Base-by-base conservation (phyloP, 805 yeast genomes). In the Nakazawaea sp. region DNA sequence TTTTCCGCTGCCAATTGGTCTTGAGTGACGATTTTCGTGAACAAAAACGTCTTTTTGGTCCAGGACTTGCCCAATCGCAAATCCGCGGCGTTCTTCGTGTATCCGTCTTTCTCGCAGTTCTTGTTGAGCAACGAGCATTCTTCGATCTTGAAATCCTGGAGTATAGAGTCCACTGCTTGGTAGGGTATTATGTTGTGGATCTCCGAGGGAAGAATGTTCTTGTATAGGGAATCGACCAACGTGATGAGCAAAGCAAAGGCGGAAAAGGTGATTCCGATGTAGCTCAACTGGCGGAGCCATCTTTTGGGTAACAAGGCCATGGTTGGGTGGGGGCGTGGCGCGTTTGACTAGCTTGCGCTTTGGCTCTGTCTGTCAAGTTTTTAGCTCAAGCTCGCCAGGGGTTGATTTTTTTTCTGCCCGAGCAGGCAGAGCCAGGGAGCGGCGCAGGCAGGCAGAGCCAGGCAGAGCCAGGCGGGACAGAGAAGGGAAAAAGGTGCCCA, bases 61-160 rank as follows among this genome's bases (percentile, higher is more conserved):
- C 76, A 72, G 4, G 68, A 58, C 17, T 51, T 45, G 4, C 67
- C 66, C 38, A 75, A 57, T 13, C 50, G 47, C 27, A 76, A 56
- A 47, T 75, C 80, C 45, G 73, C 73, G 17, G 64, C 62, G 18
- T 71, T 43, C 34, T 58, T 55, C 26, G 43, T 37, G 10, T 58
- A 58, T 6, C 61, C 58, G 4, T 59, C 66, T 29, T 43, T 26
- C 7, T 40, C 32, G 28, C 39, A 33, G 21, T 36, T 34, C 26
- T 30, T 40, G 29, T 26, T 30, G 10, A 36, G 18, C 16, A 17
- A 25, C n/a, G 34, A 25, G 23, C 44, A 41, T 5, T 41, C 44
- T 20, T 33, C n/a, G 12, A 39, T 30, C 17, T 28, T 19, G 13
- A 35, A 28, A 19, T 32, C 37, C 33, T 27, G 27, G 13, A n/a